Conservation (phyloP, 106 monocot species). For the Apostasia shenzhenica region DNA sequence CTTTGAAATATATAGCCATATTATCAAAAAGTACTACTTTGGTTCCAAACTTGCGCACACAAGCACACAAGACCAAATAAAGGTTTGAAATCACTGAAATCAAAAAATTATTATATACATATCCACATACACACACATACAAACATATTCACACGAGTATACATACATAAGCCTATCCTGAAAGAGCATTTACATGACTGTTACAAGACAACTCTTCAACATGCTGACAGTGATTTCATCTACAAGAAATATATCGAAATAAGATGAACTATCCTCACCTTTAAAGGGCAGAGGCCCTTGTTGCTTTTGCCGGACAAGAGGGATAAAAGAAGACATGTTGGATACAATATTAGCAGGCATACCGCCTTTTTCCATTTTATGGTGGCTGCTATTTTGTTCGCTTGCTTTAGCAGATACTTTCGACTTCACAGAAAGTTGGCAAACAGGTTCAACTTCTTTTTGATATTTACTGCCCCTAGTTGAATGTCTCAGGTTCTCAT, state of each 20-base stretch:
- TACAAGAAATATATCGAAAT: not conserved
- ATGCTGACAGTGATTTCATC: too few relatives aligned
- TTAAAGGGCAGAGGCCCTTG: slow-evolving; percentile 21
- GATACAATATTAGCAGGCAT: slow-evolving; percentile 40
- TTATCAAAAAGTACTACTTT: too few relatives aligned
- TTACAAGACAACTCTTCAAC: too few relatives aligned
- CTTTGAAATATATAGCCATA: too few relatives aligned
- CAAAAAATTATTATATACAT: too few relatives aligned
- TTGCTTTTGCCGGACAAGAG: slow-evolving; percentile 44
- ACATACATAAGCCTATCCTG: too few relatives aligned
- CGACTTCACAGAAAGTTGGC: slow-evolving; percentile 12
- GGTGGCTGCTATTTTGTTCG: slow-evolving; percentile 13
- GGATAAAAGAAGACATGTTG: slow-evolving; percentile 50
- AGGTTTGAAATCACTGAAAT: too few relatives aligned
- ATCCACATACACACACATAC: too few relatives aligned
- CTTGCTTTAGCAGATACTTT: slow-evolving; percentile 16
- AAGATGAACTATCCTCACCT: slow-evolving; percentile 9
- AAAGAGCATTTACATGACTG: too few relatives aligned
- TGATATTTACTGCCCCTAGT: not conserved
- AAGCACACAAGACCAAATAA: too few relatives aligned
- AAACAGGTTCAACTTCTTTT: slow-evolving; percentile 6
- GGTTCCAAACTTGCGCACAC: too few relatives aligned
- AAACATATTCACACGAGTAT: not conserved
- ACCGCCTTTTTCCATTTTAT: slow-evolving; percentile 8
- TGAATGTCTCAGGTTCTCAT: slow-evolving; percentile 10